Base-by-base conservation (phyloP, 129 eudicot species). In the Flaveria robusta region DNA sequence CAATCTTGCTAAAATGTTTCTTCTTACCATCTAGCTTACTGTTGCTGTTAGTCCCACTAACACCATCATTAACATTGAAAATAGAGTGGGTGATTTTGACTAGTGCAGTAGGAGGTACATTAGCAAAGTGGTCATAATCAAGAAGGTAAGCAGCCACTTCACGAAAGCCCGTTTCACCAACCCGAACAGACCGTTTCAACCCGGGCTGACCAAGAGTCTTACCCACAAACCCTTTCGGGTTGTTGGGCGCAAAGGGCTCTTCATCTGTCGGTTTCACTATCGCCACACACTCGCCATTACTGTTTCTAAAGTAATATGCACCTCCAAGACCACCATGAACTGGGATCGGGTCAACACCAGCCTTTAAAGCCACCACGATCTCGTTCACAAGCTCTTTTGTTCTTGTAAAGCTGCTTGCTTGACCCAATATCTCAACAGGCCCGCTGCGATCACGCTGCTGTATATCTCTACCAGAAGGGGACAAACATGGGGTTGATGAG, bases 221-320 rank as follows among this genome's bases (percentile, higher is more conserved):
- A 16, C 97, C 97, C 22, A 89, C 88, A 84, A 92, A 92, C 64
- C 97, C 97, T 82, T 92, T 92, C 1, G 97, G 97, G 71, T 92
- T 92, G 74, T 92, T 92, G 8, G 93, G 97, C 0, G 97, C 97
- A 81, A 87, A 92, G 0, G 97, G 97, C 29, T 92, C 97, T 72
- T 92, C 97, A 74, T 92, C 97, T 0, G 96, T 92, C 42, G 97
- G 97, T 88, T 92, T 92, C 72, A 89, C 96, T 71, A 92, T 89
- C 1, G 97, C 97, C 5, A 89, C 93, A 74, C 85, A 84, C 81
- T 92, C 97, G 4, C 97, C 96, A 22, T 72, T 75, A 42, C 59
- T 74, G 37, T 92, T 89, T 68, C 90, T 86, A 73, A 92, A 89
- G 65, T 82, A 89, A 74, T 92, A 92, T 4, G 91, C 96, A 62